Conservation (phyloP, 768 basidiomycete genomes). For the Leccinum variicolor region DNA sequence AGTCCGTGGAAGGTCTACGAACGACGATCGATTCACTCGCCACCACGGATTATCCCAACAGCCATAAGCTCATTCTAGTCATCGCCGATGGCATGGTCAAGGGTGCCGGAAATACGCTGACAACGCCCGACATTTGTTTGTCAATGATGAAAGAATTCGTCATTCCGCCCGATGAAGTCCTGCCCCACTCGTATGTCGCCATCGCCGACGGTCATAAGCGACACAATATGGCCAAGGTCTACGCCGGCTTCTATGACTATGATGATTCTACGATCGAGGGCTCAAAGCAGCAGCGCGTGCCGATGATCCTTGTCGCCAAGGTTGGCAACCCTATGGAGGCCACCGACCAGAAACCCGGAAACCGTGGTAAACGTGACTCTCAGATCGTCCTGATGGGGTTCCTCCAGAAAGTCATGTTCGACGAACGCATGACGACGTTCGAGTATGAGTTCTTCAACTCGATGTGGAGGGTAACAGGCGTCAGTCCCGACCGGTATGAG, state of each 20-base stretch:
- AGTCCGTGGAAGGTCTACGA: conserved; percentile 91
- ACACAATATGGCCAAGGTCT: conserved; percentile 99
- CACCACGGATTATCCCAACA: conserved; percentile 98
- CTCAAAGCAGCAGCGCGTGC: conserved; percentile 95
- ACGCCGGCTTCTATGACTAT: conserved; percentile 96
- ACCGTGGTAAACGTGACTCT: conserved; percentile 97
- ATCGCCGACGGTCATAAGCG: conserved; percentile 99
- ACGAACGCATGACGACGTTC: conserved; percentile 99
- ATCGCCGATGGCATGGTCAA: conserved; percentile 99
- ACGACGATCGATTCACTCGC: conserved; percentile 98
- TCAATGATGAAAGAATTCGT: conserved; percentile 97
- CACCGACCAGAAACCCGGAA: conserved; percentile 92
- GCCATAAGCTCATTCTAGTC: conserved; percentile 92
- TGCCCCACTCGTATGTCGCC: conserved; percentile 94
- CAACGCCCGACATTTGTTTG: conserved; percentile 92
- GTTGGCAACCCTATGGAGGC: conserved; percentile 88
- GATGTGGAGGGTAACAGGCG: conserved; percentile 91
- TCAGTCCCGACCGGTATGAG: conserved; percentile 95
- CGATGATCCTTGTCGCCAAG: conserved; percentile 94
- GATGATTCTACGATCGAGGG: conserved; percentile 85
- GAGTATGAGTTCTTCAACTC: conserved; percentile 99
- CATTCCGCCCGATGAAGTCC: conserved; percentile 76
- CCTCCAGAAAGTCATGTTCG: conserved; percentile 99
- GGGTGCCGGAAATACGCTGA: conserved; percentile 84
- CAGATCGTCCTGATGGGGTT: conserved; percentile 98